Percentiles rank a stretch among this genome's conserved stretches.
Evolutionary conservation across 768 basidiomycete genomes (phyloP).

Genomic region (Tulasnella sp.): DNA sequence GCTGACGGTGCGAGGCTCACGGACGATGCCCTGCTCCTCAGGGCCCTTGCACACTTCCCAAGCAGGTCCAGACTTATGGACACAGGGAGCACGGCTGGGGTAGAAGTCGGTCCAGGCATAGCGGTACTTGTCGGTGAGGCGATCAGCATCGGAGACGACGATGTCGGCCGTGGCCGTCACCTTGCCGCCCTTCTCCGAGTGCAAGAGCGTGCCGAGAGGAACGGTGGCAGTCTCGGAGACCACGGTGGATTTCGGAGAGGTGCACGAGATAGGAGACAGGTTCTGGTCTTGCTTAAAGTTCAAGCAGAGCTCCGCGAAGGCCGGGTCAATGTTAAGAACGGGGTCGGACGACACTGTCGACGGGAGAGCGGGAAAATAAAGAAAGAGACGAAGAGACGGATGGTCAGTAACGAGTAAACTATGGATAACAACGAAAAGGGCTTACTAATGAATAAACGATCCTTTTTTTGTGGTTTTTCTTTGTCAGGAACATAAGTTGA

Average conservation of each 20-base stretch:
- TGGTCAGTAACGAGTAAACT: no score
- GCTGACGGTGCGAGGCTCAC: constrained; percentile 6
- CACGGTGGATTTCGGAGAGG: background rate
- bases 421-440: no score
- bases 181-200: background rate
- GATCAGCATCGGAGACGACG: no score
- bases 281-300: background rate
- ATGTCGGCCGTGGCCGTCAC: no score
- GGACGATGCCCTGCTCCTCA: background rate
- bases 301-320: background rate
- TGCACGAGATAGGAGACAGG: background rate
- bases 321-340: background rate
- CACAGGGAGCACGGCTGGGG: background rate
- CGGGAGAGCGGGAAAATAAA: no score
- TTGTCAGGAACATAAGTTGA: no score
- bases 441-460: no score
- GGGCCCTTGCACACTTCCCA: background rate
- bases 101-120: background rate
- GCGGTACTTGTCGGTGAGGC: background rate
- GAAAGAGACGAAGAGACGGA: no score
- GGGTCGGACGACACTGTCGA: no score
- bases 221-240: background rate
- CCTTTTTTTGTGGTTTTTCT: no score
- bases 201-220: background rate
- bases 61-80: constrained; percentile 6